A percentile compares a stretch with the other conserved stretches of the same genome.
Evolutionary conservation across 768 basidiomycete species (phyloP).

Genomic region (Leucocoprinus sp.): DNA sequence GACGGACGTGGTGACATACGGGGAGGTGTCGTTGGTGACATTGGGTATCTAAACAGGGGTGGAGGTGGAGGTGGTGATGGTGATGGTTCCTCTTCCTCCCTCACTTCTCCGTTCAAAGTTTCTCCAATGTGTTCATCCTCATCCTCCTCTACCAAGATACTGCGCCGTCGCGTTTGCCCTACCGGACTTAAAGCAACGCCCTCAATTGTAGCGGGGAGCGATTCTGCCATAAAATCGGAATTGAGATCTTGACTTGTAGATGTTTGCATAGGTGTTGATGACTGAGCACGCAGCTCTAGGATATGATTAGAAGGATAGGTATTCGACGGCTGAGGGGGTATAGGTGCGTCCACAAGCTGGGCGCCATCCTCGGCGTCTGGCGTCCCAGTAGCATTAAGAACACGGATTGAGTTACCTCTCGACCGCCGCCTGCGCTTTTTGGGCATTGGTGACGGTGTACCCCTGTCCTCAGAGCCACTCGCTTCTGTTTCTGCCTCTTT

Average conservation of each 20-base stretch:
- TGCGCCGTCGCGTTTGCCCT: slow-evolving; percentile 42
- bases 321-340: slow-evolving; percentile 44
- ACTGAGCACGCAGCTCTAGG: slow-evolving; percentile 32
- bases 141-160: slow-evolving; percentile 64
- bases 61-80: slow-evolving; percentile 18
- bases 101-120: slow-evolving; percentile 41
- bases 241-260: slow-evolving; percentile 24
- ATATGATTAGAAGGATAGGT: slow-evolving; percentile 31
- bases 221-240: slow-evolving; percentile 20
- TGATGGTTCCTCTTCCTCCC: not conserved
- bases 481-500: slow-evolving; percentile 59
- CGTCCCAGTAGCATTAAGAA: slow-evolving; percentile 35
- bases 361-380: slow-evolving; percentile 44
- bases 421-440: slow-evolving; percentile 55
- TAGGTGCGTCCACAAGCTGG: slow-evolving; percentile 54
- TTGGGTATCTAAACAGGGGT: slow-evolving; percentile 31
- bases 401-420: slow-evolving; percentile 29
- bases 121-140: slow-evolving; percentile 33
- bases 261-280: slow-evolving; percentile 33
- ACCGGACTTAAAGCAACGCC: slow-evolving; percentile 28
- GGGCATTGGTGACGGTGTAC: slow-evolving; percentile 37
- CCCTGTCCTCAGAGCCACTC: slow-evolving; percentile 50
- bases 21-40: slow-evolving; percentile 35
- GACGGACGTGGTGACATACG: slow-evolving; percentile 25
- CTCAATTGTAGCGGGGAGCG: slow-evolving; percentile 14